Base-by-base conservation (phyloP, 441 rosid genomes). In the Syzygium malaccense region DNA sequence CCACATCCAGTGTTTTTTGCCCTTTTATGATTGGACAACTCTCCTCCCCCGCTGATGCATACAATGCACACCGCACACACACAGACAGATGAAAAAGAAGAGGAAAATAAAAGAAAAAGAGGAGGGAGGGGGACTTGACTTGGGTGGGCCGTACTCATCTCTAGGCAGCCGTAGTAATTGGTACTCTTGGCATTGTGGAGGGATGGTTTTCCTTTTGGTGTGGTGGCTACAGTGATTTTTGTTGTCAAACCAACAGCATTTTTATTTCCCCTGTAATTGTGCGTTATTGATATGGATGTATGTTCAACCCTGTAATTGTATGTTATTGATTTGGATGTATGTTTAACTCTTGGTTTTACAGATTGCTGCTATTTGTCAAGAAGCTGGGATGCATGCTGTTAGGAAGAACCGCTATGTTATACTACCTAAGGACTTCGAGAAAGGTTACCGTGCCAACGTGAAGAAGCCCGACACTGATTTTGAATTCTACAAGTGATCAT, bases 301-400 rank as follows among this genome's bases (percentile, higher is more conserved):
- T 75, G 53, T 53, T 20, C 60, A 55, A 55, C 53, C 41, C 9
- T 55, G 64, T 25, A 25, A 26, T 58, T 58, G 28, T 15, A 75
- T 41, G 51, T 41, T 41, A 41, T 41, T 75, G 83, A 75, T 75
- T 2, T 23, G n/a, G 83, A 41, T 75, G 53, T 37, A 25, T 75
- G 53, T 53, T 20, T 49, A 37, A 55, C 53, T 55, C 9, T 55
- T 75, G 84, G 41, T 56, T 78, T 48, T 37, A 86, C 95, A 98
- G 99, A 98, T 98, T 90, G 89, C 97, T 30, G 99, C 99, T 30
- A 98, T 98, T 85, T 98, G 99, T 87, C 99, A 98, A 93, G 99
- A 98, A 93, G 99, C 98, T 48, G 99, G 99, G 86, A 98, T 95
- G 99, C 99, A 95, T 64, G 99, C 98, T 8, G 98, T 98, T 20